phyloP scores from a whole-genome alignment of 768 basidiomycete species.

The Leccinellum luteum region DNA sequence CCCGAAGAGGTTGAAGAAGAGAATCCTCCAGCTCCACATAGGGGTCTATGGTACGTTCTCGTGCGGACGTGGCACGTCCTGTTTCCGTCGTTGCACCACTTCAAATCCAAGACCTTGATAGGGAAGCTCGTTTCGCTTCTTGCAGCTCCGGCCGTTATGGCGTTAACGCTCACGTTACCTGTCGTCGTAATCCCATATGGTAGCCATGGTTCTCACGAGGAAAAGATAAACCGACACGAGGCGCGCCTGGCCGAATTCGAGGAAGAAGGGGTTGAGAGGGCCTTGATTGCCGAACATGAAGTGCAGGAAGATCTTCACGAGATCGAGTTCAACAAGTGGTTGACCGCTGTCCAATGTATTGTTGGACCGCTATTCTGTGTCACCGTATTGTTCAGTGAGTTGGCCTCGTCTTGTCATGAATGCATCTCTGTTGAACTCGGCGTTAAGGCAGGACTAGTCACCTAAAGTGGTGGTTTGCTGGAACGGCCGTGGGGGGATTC shows the following conservation, averaged over 20 bases:
- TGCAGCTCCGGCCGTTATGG: constrained; percentile 83
- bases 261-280: constrained; percentile 68
- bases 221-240: constrained; percentile 35
- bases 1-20: constrained; percentile 43
- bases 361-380: constrained; percentile 79
- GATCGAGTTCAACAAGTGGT: constrained; percentile 70
- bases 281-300: constrained; percentile 71
- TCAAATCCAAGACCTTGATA: constrained; percentile 64
- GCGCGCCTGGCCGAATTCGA: constrained; percentile 65
- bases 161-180: constrained; percentile 84
- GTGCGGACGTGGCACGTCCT: constrained; percentile 55
- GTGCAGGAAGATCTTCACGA: constrained; percentile 68
- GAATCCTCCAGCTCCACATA: constrained; percentile 39
- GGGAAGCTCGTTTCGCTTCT: constrained; percentile 74
- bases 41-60: constrained; percentile 36
- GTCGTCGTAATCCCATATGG: constrained; percentile 73
- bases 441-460: constrained; percentile 35
- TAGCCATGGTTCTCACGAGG: constrained; percentile 10
- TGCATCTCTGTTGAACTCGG: background rate
- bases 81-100: constrained; percentile 82
- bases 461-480: constrained; percentile 52
- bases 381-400: constrained; percentile 74
- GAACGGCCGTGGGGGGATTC: constrained; percentile 52
- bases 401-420: background rate
- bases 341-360: constrained; percentile 81